Conservation (phyloP, 495 filamentous ascomycete species). For the Penicillium bialowiezense region DNA sequence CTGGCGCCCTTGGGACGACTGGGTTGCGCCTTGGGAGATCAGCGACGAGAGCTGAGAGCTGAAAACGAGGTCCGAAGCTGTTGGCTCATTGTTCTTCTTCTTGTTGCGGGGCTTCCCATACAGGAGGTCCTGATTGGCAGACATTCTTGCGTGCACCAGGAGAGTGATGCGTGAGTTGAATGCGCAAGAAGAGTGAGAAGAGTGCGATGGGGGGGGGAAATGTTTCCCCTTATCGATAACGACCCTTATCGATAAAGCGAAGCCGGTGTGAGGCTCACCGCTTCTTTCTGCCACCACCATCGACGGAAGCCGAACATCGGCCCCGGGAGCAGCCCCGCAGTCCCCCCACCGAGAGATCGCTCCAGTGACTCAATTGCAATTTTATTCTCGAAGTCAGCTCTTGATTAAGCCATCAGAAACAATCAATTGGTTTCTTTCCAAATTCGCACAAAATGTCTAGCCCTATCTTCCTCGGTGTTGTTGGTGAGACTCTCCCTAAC, state of each 20-base stretch:
- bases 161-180: too few relatives aligned
- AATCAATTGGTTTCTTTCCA: background rate
- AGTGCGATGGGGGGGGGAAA: background rate
- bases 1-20: slow-evolving; percentile 50
- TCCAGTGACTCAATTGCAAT: slow-evolving; percentile 9
- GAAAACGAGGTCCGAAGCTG: slow-evolving; percentile 77
- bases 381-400: background rate
- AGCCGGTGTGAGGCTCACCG: background rate
- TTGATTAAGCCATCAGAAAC: slow-evolving; percentile 1
- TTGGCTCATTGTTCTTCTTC: slow-evolving; percentile 42
- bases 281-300: background rate
- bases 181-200: background rate
- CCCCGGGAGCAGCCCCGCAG: slow-evolving; percentile 13
- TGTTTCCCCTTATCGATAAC: background rate
- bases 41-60: slow-evolving; percentile 72
- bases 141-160: slow-evolving; percentile 6
- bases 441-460: slow-evolving; percentile 32
- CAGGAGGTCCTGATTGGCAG: slow-evolving; percentile 42
- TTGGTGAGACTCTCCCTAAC: slow-evolving; percentile 30
- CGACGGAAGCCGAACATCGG: slow-evolving; percentile 12
- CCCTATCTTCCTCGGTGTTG: slow-evolving; percentile 47
- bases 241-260: slow-evolving; percentile 10
- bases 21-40: slow-evolving; percentile 48
- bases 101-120: slow-evolving; percentile 73
- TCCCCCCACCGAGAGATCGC: slow-evolving; percentile 7